Percentiles rank a stretch among this genome's conserved stretches.
Evolutionary conservation across 352 stramenopile species (phyloP).

Genomic region (Globisporangium solare): DNA sequence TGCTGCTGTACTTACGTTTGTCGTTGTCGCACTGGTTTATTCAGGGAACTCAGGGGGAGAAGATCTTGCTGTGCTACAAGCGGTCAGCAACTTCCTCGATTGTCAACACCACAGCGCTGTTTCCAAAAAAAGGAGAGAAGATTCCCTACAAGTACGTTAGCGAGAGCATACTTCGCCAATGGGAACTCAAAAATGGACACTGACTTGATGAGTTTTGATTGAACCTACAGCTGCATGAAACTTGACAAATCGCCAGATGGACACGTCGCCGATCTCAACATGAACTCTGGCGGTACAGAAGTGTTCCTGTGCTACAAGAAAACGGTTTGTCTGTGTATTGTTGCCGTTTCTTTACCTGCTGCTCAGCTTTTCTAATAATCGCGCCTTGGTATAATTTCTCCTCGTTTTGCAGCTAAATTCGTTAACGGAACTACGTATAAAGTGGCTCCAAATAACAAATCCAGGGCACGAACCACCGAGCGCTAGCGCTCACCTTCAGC

Average conservation of each 20-base stretch:
- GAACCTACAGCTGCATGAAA: conserved; percentile 53
- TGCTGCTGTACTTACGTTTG: background rate
- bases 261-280: conserved; percentile 66
- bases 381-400: background rate
- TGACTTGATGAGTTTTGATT: conserved; percentile 1
- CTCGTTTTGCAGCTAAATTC: conserved; percentile 21
- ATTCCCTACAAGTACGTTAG: conserved; percentile 63
- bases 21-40: background rate
- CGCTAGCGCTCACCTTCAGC: background rate
- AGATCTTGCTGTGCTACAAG: conserved; percentile 77
- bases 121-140: conserved; percentile 80
- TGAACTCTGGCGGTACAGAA: conserved; percentile 68
- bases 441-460: conserved; percentile 32
- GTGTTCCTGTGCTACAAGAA: conserved; percentile 83
- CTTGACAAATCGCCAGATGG: conserved; percentile 69
- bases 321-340: conserved; percentile 29
- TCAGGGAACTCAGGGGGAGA: conserved; percentile 78
- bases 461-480: background rate
- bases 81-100: conserved; percentile 57
- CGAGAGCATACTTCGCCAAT: background rate
- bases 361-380: background rate
- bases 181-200: background rate
- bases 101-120: conserved; percentile 63
- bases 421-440: conserved; percentile 33
- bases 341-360: no score